Evolutionary conservation across 192 early-diverging fungal genomes (phyloP).

Genomic region (Coemansia sp.): DNA sequence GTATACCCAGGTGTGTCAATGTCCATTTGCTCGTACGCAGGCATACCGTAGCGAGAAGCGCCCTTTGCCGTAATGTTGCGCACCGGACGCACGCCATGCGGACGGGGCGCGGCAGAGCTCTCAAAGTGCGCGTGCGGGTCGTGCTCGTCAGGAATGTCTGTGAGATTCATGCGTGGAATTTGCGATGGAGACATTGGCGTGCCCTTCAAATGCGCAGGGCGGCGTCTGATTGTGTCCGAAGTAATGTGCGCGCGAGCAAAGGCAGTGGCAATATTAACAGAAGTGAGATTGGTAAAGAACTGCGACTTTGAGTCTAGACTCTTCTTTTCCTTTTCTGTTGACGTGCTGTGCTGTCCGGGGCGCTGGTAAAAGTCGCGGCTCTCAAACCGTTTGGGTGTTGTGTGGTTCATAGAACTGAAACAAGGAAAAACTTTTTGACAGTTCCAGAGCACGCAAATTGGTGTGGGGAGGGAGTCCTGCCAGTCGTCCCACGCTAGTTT

Average conservation of each 20-base stretch:
- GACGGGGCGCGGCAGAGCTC: constrained; percentile 19
- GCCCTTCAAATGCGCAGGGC: constrained; percentile 47
- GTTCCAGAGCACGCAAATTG: not conserved
- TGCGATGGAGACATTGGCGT: constrained; percentile 51
- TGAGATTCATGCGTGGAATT: constrained; percentile 41
- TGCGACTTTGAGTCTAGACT: constrained; percentile 14
- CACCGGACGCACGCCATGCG: constrained; percentile 30
- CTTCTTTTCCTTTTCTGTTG: constrained; percentile 40
- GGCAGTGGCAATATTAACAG: constrained; percentile 56
- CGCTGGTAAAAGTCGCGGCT: constrained; percentile 50
- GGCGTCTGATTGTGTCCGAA: constrained; percentile 43
- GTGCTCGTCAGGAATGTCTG: constrained; percentile 20
- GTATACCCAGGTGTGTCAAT: constrained; percentile 15
- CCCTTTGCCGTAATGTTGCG: constrained; percentile 37
- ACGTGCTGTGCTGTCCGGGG: constrained; percentile 45
- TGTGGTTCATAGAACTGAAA: constrained; percentile 28
- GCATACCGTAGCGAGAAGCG: not conserved
- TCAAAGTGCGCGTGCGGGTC: constrained; percentile 36
- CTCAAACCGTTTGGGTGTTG: constrained; percentile 33
- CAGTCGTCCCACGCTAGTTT: not conserved
- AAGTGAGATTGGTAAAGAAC: constrained; percentile 49
- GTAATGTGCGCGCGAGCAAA: constrained; percentile 53
- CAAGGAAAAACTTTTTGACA: not conserved
- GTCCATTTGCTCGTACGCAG: constrained; percentile 27
- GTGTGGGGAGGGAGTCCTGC: constrained; percentile 3